These are phyloP conservation scores for Inosperma sp. DNA, from an alignment of 768 basidiomycete species.

Conservation along the genomic window DNA sequence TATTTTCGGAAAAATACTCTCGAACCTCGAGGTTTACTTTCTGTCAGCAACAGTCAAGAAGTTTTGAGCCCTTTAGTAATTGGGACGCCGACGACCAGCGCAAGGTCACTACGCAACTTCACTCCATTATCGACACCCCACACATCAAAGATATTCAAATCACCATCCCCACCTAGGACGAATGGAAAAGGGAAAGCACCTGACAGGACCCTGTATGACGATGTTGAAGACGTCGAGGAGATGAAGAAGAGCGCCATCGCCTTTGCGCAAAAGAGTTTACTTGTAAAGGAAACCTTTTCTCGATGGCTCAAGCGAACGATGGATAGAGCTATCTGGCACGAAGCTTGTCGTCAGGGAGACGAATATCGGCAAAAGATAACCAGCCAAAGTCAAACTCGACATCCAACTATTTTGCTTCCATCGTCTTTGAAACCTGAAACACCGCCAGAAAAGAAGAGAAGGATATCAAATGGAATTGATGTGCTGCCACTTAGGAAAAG, in stretches of 20 bases:
- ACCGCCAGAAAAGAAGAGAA: conserved; percentile 31
- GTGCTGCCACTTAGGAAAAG: conserved; percentile 36
- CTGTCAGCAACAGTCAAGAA: conserved; percentile 26
- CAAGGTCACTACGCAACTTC: conserved; percentile 28
- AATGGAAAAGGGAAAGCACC: conserved; percentile 30
- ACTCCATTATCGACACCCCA: conserved; percentile 23
- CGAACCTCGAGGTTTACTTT: conserved; percentile 17
- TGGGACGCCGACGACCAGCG: conserved; percentile 29
- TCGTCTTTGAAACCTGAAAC: conserved; percentile 10
- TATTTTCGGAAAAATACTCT: conserved; percentile 29
- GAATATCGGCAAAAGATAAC: conserved; percentile 52
- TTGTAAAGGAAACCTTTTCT: conserved; percentile 40
- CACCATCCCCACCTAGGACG: conserved; percentile 3
- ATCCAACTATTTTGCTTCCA: conserved; percentile 9
- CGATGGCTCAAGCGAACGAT: conserved; percentile 44
- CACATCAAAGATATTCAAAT: conserved; percentile 13
- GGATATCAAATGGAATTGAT: conserved; percentile 25
- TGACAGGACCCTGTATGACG: conserved; percentile 28
- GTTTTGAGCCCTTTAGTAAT: conserved; percentile 43
- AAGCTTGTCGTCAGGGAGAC: conserved; percentile 58
- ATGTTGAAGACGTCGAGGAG: conserved; percentile 33
- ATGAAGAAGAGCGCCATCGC: conserved; percentile 38
- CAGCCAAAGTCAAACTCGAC: conserved; percentile 15
- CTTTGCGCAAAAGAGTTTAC: conserved; percentile 37
- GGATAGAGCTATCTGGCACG: conserved; percentile 51